phyloP scores from a whole-genome alignment of 768 basidiomycete species.

The Candolleomyces aberdarensis region DNA sequence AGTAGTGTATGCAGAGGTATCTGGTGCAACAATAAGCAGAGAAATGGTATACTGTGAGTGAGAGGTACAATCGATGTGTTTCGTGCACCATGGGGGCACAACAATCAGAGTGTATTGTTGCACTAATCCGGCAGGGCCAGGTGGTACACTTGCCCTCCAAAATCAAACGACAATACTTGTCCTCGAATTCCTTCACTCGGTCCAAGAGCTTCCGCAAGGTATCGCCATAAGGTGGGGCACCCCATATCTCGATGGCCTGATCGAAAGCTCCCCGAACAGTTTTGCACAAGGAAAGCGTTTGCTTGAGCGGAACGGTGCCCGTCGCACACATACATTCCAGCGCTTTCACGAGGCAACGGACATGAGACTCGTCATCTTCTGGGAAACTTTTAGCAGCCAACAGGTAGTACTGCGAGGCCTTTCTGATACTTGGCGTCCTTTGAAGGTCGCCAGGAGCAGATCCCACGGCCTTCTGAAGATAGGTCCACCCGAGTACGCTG shows the following conservation, averaged over 20 bases:
- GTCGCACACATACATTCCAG: conserved; percentile 29
- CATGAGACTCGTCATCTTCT: conserved; percentile 36
- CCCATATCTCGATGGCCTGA: conserved; percentile 13
- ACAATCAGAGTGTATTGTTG: no score
- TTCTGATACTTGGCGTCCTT: background rate
- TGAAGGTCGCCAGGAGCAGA: background rate
- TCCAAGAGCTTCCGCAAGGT: conserved; percentile 14
- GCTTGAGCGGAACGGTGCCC: conserved; percentile 17
- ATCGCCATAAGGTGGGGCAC: background rate
- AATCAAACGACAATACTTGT: background rate
- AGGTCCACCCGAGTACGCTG: conserved; percentile 28
- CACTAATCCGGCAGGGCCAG: no score
- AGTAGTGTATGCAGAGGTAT: no score
- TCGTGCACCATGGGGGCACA: no score
- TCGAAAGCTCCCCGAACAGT: conserved; percentile 20
- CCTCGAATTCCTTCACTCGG: background rate
- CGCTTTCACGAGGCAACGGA: conserved; percentile 26
- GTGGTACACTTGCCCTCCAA: background rate
- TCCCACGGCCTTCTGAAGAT: conserved; percentile 20
- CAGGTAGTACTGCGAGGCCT: conserved; percentile 3
- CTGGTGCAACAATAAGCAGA: no score
- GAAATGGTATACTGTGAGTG: no score
- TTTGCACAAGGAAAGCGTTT: conserved; percentile 20
- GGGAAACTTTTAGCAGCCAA: conserved; percentile 20
- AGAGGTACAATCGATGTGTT: no score